Conservation (phyloP, 2,329 filamentous ascomycete species). For the Hansfordia pulvinata region DNA sequence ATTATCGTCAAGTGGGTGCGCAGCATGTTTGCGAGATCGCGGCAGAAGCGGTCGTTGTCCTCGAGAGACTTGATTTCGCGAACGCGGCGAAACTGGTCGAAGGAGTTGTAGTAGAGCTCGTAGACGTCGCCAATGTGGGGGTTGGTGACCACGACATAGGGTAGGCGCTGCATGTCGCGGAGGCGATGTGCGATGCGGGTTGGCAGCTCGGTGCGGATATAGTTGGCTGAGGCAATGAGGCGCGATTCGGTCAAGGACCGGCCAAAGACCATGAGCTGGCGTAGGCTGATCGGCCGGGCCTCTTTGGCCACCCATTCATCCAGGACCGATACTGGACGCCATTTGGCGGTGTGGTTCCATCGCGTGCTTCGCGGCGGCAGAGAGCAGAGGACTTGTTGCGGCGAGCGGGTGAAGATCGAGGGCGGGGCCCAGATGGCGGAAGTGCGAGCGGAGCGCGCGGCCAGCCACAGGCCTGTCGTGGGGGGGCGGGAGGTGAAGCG, state of each 20-base stretch:
- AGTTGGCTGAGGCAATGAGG: slow-evolving; percentile 89
- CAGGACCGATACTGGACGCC: slow-evolving; percentile 49
- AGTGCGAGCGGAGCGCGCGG: too few species aligned
- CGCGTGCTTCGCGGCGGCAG: slow-evolving; percentile 11
- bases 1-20: slow-evolving; percentile 87
- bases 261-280: slow-evolving; percentile 95
- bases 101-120: slow-evolving; percentile 93
- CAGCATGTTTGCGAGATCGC: slow-evolving; percentile 64
- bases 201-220: slow-evolving; percentile 88
- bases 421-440: too few species aligned
- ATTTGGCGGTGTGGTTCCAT: slow-evolving; percentile 26
- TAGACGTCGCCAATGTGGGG: slow-evolving; percentile 89
- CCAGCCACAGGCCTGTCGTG: too few species aligned
- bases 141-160: slow-evolving; percentile 94
- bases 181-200: slow-evolving; percentile 84
- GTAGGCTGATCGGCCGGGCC: slow-evolving; percentile 86
- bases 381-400: too few species aligned
- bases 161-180: slow-evolving; percentile 91
- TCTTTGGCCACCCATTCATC: slow-evolving; percentile 84
- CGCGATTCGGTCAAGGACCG: slow-evolving; percentile 82
- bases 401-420: too few species aligned
- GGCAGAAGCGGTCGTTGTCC: slow-evolving; percentile 82
- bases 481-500: too few species aligned
- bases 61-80: slow-evolving; percentile 74
- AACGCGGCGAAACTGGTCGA: slow-evolving; percentile 76